These are phyloP conservation scores for Corynespora cassiicola DNA, from an alignment of 2,329 filamentous ascomycete genomes.

Conservation along the genomic window DNA sequence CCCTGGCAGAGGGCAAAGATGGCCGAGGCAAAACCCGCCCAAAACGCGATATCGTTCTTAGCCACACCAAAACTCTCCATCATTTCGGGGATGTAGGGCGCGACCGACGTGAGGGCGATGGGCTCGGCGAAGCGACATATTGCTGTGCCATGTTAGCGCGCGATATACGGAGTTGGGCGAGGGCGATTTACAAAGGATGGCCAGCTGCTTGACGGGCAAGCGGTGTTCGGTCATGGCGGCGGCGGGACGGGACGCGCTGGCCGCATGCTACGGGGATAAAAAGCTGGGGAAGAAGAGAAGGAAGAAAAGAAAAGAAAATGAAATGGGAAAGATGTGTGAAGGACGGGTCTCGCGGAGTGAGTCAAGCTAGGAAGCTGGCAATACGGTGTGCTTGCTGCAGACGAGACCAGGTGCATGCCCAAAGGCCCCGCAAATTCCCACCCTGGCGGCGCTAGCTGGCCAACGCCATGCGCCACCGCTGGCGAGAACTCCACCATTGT, in stretches of 20 bases:
- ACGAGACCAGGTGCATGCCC: no score
- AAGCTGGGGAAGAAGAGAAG: slow-evolving; percentile 3
- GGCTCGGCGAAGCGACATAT: slow-evolving; percentile 93
- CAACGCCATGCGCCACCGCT: no score
- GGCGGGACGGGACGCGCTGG: slow-evolving; percentile 6
- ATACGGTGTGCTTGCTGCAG: no score
- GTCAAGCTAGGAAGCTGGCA: no score
- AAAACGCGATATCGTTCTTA: slow-evolving; percentile 57
- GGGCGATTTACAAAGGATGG: slow-evolving; percentile 41
- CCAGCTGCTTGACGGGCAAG: slow-evolving; percentile 48
- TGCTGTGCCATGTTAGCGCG: slow-evolving; percentile 58
- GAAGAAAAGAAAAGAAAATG: no score
- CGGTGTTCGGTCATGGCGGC: slow-evolving; percentile 44
- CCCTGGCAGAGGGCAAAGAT: slow-evolving; percentile 80
- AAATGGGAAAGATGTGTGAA: no score
- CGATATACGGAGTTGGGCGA: neutral
- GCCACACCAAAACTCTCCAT: slow-evolving; percentile 49
- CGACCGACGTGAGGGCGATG: slow-evolving; percentile 91
- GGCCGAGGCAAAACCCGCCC: slow-evolving; percentile 87
- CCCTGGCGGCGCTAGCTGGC: no score
- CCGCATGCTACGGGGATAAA: slow-evolving; percentile 17
- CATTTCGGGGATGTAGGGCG: slow-evolving; percentile 81
- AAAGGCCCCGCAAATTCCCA: no score
- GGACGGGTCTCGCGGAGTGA: no score
- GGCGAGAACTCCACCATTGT: no score